Evolutionary conservation across 1,284 basidiomycete species (phyloP), one percentile per base, ranked within the genome.

Genomic region (Ceratobasidium papillatum): DNA sequence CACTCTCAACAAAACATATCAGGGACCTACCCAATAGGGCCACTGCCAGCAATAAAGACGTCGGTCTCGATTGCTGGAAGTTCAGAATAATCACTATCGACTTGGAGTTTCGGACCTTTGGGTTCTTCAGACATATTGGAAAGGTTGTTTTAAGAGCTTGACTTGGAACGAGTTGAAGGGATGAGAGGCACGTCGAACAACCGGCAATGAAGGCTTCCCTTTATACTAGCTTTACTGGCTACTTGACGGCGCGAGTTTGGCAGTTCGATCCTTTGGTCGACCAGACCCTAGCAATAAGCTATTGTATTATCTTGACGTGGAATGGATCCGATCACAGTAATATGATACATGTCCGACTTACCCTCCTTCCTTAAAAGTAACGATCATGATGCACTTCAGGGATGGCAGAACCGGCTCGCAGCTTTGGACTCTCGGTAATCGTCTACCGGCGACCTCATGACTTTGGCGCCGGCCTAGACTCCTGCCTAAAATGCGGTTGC

Each of bases 1-100:
- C 9, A 4, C 45, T 7, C 27, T 3, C 4, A 22, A 32, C 27
- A 47, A 34, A 1, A 34, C 19, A 36, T 12, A 7, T 12, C 49
- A 12, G 22, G n/a, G 27, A 52, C 68, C 32, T 9, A 61, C 63
- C 74, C 74, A 47, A 74, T 65, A 2, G 63, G 63, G 3, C 64
- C 74, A 38, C 62, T 66, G 43, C 74, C 74, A 34, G 63, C 74
- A 63, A 74, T 74, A 52, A 74, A 66, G 54, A 74, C 74, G 36
- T 74, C 34, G 32, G 45, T 47, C 45, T 47, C 45, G 11, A 7
- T 47, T n/a, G 3, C 45, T 47, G 7, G 19, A 47, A 19, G 19
- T 47, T 7, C 14, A 47, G 9, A 7, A 19, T 47, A 47, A 19
- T 47, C 8, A 9, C 4, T 17, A 3, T 47, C 45, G 45, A n/a